These are phyloP conservation scores for Pseudotsuga menziesii DNA, from an alignment of 75 land plant genomes.

Conservation along the genomic window DNA sequence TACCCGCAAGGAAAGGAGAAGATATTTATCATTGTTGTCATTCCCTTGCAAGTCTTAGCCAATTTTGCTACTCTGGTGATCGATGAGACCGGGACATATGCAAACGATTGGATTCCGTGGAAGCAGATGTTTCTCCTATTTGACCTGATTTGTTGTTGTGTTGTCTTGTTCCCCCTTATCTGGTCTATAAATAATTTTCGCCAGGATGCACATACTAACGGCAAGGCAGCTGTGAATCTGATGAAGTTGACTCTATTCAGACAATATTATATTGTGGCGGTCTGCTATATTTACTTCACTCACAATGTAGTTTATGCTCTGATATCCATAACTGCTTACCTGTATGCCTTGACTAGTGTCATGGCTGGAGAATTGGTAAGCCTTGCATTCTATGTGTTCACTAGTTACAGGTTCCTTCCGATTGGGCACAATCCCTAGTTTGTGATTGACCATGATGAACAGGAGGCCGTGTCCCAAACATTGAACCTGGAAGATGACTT, in stretches of 20 bases:
- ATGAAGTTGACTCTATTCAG: conserved; percentile 68
- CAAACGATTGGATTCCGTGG: too few species aligned
- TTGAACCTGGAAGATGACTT: conserved; percentile 31
- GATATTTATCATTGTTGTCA: too few species aligned
- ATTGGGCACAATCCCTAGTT: conserved; percentile 61
- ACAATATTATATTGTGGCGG: conserved; percentile 70
- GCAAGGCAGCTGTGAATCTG: too few species aligned
- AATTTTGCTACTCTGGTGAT: too few species aligned
- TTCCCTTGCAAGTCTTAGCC: too few species aligned
- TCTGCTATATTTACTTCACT: conserved; percentile 72
- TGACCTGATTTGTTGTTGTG: too few species aligned
- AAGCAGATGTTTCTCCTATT: too few species aligned
- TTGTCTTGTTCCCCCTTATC: too few species aligned
- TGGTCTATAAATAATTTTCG: too few species aligned
- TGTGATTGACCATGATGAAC: conserved; percentile 74
- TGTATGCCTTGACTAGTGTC: conserved; percentile 59
- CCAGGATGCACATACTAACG: too few species aligned
- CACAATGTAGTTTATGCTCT: conserved; percentile 67
- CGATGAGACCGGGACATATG: too few species aligned
- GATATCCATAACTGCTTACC: conserved; percentile 57
- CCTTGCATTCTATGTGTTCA: conserved; percentile 62
- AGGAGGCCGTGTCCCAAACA: conserved; percentile 49
- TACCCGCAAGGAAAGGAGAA: too few species aligned
- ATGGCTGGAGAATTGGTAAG: conserved; percentile 62
- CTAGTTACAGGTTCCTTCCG: conserved; percentile 69